Percentiles rank a stretch among this genome's conserved stretches.
These are phyloP conservation scores for Aspergillus chevalieri DNA, from an alignment of 2,329 filamentous ascomycete species.

Conservation along the genomic window DNA sequence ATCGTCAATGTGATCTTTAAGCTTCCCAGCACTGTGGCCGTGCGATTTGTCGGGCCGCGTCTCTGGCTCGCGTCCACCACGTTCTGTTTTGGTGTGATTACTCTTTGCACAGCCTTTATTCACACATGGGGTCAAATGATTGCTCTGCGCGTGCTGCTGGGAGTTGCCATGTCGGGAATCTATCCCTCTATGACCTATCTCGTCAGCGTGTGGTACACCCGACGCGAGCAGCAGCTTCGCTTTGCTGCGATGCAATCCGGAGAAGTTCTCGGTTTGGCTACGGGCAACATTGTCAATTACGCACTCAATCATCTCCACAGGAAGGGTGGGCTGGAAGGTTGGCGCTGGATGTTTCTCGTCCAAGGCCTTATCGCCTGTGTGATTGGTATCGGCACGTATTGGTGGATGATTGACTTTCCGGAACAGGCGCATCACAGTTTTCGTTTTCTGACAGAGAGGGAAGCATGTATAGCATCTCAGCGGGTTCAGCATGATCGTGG, in stretches of 20 bases:
- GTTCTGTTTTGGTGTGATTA: conserved; percentile 58
- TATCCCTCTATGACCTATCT: conserved; percentile 42
- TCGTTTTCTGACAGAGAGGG: conserved; percentile 51
- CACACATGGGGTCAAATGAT: conserved; percentile 65
- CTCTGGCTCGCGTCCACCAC: conserved; percentile 58
- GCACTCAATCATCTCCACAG: conserved; percentile 61
- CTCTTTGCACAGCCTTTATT: conserved; percentile 63
- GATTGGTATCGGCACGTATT: conserved; percentile 57
- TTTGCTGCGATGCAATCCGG: conserved; percentile 61
- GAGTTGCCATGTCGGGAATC: conserved; percentile 53
- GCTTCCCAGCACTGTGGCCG: conserved; percentile 61
- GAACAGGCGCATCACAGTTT: conserved; percentile 54
- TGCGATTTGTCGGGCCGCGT: conserved; percentile 59
- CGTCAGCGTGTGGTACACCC: conserved; percentile 55
- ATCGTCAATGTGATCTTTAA: conserved; percentile 63
- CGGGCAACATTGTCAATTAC: conserved; percentile 62
- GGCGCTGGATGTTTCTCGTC: conserved; percentile 65
- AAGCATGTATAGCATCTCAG: conserved; percentile 51
- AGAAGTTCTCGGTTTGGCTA: conserved; percentile 60
- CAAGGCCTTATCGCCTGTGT: conserved; percentile 57
- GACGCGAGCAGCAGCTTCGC: conserved; percentile 59
- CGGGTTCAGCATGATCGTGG: conserved; percentile 57
- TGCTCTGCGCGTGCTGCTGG: conserved; percentile 58
- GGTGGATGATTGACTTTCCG: conserved; percentile 67
- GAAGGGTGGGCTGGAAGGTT: conserved; percentile 51